These are phyloP conservation scores for Hyphopichia burtonii DNA, from an alignment of 1,139 yeast genomes.

Conservation along the genomic window DNA sequence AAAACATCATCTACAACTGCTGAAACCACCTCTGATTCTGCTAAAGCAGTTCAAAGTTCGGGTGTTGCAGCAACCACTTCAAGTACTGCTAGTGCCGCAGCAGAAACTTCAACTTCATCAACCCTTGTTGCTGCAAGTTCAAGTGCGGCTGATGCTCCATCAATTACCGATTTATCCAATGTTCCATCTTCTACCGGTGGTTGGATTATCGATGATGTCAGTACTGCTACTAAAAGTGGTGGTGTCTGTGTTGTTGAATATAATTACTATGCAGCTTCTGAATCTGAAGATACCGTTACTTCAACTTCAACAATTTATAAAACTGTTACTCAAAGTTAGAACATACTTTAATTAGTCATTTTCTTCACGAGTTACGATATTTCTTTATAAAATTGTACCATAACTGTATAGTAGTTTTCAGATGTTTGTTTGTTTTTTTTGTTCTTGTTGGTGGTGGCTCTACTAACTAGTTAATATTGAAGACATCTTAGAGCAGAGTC, in stretches of 20 bases:
- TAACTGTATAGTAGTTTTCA: background rate
- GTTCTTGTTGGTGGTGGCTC: background rate
- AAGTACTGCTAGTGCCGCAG: slow-evolving; percentile 6
- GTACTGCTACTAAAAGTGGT: slow-evolving; percentile 27
- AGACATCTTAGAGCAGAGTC: background rate
- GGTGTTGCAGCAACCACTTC: background rate
- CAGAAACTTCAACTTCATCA: slow-evolving; percentile 7
- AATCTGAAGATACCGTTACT: slow-evolving; percentile 31
- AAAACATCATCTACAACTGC: slow-evolving; percentile 8
- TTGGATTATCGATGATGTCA: slow-evolving; percentile 39
- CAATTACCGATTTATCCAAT: slow-evolving; percentile 27
- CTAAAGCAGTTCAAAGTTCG: slow-evolving; percentile 3
- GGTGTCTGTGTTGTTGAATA: slow-evolving; percentile 43
- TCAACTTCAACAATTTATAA: slow-evolving; percentile 38
- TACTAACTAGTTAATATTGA: background rate
- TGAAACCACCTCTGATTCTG: slow-evolving; percentile 4
- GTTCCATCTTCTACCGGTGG: slow-evolving; percentile 36
- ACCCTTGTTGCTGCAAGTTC: slow-evolving; percentile 1
- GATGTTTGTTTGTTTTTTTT: background rate
- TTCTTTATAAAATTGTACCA: background rate
- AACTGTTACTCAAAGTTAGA: slow-evolving; percentile 30
- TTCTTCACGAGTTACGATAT: background rate
- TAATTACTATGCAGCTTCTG: slow-evolving; percentile 40
- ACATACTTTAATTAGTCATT: background rate
- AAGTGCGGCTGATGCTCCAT: slow-evolving; percentile 23